A percentile compares a stretch with the other conserved stretches of the same genome.
phyloP scores from a whole-genome alignment of 192 early-diverging fungal genomes.

The Cetraspora pellucida region DNA sequence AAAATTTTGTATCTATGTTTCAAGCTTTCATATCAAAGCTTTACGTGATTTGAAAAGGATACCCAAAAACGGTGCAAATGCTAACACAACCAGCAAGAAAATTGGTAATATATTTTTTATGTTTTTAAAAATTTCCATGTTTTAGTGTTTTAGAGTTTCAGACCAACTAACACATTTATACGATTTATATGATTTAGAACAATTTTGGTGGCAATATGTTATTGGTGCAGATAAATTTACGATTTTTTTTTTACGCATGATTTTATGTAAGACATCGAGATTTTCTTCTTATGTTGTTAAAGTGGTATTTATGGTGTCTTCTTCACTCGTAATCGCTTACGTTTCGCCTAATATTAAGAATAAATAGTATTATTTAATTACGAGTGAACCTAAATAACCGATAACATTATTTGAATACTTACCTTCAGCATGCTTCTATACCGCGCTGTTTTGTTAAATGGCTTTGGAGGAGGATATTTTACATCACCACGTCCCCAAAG shows the following conservation, averaged over 20 bases:
- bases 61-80: not conserved
- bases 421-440: not conserved
- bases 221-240: conserved; percentile 7
- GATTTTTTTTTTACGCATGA: too few relatives aligned
- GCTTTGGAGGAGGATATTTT: not conserved
- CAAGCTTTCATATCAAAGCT: not conserved
- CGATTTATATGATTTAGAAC: not conserved
- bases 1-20: too few relatives aligned
- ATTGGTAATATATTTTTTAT: not conserved
- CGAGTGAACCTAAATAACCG: not conserved
- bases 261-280: too few relatives aligned
- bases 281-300: too few relatives aligned
- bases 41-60: not conserved
- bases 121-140: not conserved
- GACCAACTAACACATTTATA: not conserved
- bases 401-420: not conserved
- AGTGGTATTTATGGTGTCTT: not conserved
- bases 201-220: conserved; percentile 13
- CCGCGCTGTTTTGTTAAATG: not conserved
- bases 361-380: not conserved
- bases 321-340: not conserved
- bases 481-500: not conserved
- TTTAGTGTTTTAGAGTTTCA: not conserved
- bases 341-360: conserved; percentile 3
- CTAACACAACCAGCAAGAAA: not conserved